Evolutionary conservation across 768 basidiomycete species (phyloP), one percentile per base, ranked within the genome.

Genomic region (Rhodocollybia butyracea): DNA sequence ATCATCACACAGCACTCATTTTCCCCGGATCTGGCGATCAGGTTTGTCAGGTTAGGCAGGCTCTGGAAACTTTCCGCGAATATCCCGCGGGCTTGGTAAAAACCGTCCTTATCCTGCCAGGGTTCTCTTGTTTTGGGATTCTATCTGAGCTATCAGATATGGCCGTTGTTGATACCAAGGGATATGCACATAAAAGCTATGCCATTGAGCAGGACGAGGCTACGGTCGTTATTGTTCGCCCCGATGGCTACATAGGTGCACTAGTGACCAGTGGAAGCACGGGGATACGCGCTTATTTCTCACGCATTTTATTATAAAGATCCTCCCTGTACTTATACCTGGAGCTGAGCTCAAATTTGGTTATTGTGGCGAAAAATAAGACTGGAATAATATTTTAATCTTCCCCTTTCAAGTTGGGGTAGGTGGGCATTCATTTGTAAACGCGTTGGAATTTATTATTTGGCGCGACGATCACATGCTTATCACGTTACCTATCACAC

Each of bases 1-100:
- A 65, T 13, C 60, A 65, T 26, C 73, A 76, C 57, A 73, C 73
- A 2, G 65, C 72, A 29, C 64, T 74, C 30, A 55, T 72, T 2
- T 73, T 76, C 56, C 51, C 12, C 59, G 61, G 10, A 17, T 63
- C 22, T 21, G n/a, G n/a, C n/a, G n/a, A n/a, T n/a, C 42, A 8
- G 55, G 56, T 15, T 29, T 6, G 30, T 63, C n/a, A n/a, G n/a
- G 24, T 38, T 57, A 5, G 24, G 11, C 39, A 21, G 8, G 34
- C 39, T 24, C 10, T 12, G 3, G 13, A 21, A 6, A 2, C 3
- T 5, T 22, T 51, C 15, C 10, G 26, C 21, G 26, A 5, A 15
- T 53, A 51, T 34, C 60, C 36, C 41, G 53, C 6, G 53, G 42
- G 6, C 53, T 43, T 7, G 24, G 39, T n/a, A n/a, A 34, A 4